A percentile compares a stretch with the other conserved stretches of the same genome.
phyloP scores from a whole-genome alignment of 2,329 filamentous ascomycete genomes.

The Furcasterigmium sp. region DNA sequence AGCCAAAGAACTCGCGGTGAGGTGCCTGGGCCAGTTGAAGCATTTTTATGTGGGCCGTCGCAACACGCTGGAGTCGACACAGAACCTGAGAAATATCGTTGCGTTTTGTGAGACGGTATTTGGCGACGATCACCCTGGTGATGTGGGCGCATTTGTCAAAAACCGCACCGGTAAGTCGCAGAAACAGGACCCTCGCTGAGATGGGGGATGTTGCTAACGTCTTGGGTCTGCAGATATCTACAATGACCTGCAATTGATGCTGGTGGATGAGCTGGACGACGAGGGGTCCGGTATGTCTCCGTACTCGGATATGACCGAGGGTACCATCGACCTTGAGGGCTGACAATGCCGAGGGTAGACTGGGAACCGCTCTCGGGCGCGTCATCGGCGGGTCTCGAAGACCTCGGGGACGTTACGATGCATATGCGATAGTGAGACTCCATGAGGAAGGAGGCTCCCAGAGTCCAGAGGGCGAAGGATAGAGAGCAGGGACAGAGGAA shows the following conservation, averaged over 20 bases:
- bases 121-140: neutral
- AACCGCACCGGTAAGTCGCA: neutral
- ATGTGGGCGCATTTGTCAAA: neutral
- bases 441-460: neutral
- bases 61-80: constrained; percentile 36
- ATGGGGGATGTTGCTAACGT: neutral
- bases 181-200: neutral
- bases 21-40: constrained; percentile 40
- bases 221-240: neutral
- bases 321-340: constrained; percentile 28
- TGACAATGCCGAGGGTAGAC: constrained; percentile 33
- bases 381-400: constrained; percentile 51
- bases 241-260: neutral
- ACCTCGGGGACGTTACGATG: constrained; percentile 39
- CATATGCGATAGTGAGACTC: constrained; percentile 17
- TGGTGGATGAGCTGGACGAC: constrained; percentile 51
- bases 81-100: constrained; percentile 35
- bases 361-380: constrained; percentile 51
- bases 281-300: constrained; percentile 51
- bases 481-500: neutral
- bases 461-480: no score
- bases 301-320: constrained; percentile 22
- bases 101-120: constrained; percentile 36
- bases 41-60: constrained; percentile 38
- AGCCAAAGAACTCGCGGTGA: constrained; percentile 33